A percentile compares a stretch with the other conserved stretches of the same genome.
Evolutionary conservation across 2,329 filamentous ascomycete genomes (phyloP).

Genomic region (Venturiaceae sp.): DNA sequence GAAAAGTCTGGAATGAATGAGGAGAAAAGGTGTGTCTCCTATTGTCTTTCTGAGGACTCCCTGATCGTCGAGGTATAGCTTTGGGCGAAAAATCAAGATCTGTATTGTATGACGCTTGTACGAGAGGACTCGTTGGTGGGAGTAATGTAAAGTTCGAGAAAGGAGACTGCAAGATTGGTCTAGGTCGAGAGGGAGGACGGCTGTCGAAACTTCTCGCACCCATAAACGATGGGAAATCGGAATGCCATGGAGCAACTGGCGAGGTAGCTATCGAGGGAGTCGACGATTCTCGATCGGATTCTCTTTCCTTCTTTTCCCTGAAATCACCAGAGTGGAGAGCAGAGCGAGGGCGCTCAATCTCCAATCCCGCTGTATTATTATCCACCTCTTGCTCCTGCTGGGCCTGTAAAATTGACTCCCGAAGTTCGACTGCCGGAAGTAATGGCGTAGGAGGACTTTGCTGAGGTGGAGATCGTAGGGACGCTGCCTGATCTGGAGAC

Average conservation of each 20-base stretch:
- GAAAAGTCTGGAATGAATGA: constrained; percentile 37
- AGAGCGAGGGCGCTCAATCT: constrained; percentile 76
- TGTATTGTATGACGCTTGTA: constrained; percentile 77
- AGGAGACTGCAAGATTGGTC: constrained; percentile 48
- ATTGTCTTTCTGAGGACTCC: constrained; percentile 38
- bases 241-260: constrained; percentile 49
- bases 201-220: not conserved
- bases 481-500: constrained; percentile 16
- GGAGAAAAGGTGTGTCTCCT: constrained; percentile 67
- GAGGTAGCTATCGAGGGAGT: constrained; percentile 33
- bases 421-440: constrained; percentile 24
- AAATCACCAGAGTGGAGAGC: constrained; percentile 56
- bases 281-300: not conserved
- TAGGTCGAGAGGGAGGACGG: constrained; percentile 17
- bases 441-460: constrained; percentile 17
- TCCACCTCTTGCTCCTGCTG: not conserved
- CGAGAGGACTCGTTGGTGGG: constrained; percentile 83
- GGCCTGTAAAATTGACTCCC: constrained; percentile 18
- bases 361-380: constrained; percentile 26
- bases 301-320: constrained; percentile 9
- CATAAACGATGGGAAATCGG: constrained; percentile 30
- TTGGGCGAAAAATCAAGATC: constrained; percentile 56
- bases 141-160: constrained; percentile 76
- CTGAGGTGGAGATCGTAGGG: constrained; percentile 13
- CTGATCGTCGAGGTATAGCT: constrained; percentile 19